Conservation (phyloP, 306 rosid species). For the Acacia confusa region DNA sequence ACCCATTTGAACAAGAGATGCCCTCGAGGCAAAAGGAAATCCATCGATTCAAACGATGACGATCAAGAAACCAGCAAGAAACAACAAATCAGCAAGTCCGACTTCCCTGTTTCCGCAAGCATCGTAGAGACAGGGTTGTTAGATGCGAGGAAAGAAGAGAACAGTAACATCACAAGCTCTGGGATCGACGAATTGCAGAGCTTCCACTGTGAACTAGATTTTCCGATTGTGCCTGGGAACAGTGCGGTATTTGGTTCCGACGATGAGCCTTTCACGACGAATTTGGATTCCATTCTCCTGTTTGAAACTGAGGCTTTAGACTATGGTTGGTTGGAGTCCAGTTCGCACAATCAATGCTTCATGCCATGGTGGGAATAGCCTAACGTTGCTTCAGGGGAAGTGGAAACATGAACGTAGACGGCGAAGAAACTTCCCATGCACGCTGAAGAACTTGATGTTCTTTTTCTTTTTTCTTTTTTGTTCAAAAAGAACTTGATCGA, state of each 20-base stretch:
- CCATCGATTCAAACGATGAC: background rate
- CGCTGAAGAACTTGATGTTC: background rate
- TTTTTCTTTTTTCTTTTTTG: no score
- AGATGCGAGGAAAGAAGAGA: conserved; percentile 15
- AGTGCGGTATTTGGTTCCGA: background rate
- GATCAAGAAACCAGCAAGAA: conserved; percentile 11
- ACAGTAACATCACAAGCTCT: background rate
- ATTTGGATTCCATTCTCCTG: conserved; percentile 38
- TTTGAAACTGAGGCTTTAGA: conserved; percentile 47
- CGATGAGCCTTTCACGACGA: conserved; percentile 5
- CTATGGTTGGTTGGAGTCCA: conserved; percentile 19
- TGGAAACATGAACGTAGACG: background rate
- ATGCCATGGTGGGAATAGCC: background rate
- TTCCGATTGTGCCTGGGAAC: conserved; percentile 7
- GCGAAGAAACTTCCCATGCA: background rate
- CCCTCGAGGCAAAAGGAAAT: conserved; percentile 20
- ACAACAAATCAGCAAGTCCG: background rate
- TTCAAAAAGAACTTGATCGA: no score
- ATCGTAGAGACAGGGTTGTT: background rate
- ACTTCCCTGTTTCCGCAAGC: background rate
- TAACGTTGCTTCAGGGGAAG: background rate
- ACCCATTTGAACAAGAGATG: conserved; percentile 21
- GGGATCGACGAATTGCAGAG: conserved; percentile 2
- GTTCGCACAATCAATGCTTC: conserved; percentile 1
- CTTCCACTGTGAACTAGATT: conserved; percentile 19